Evolutionary conservation across 106 monocot genomes (phyloP).

Genomic region (Phalaenopsis aphrodite): DNA sequence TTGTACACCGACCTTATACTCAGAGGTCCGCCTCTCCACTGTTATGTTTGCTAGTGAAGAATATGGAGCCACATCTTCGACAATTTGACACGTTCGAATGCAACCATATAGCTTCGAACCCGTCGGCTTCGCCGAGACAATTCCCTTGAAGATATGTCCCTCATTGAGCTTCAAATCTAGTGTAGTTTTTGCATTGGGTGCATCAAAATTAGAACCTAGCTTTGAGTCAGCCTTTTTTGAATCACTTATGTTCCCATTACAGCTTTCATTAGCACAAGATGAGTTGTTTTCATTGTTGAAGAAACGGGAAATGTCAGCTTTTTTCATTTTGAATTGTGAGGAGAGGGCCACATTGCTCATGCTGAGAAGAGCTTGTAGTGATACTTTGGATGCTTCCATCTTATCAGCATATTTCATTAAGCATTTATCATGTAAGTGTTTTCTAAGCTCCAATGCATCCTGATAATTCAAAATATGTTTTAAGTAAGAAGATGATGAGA

Average conservation of each 20-base stretch:
- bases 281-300: slow-evolving; percentile 9
- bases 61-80: slow-evolving; percentile 30
- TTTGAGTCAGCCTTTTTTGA: background rate
- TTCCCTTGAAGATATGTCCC: slow-evolving; percentile 30
- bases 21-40: slow-evolving; percentile 27
- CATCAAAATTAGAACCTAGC: background rate
- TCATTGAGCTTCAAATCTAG: slow-evolving; percentile 15
- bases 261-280: too few species aligned
- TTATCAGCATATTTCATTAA: slow-evolving; percentile 38
- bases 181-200: slow-evolving; percentile 8
- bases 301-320: slow-evolving; percentile 27
- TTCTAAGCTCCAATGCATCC: slow-evolving; percentile 24
- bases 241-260: too few species aligned
- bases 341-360: slow-evolving; percentile 21
- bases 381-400: slow-evolving; percentile 23
- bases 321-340: slow-evolving; percentile 31
- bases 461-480: too few species aligned
- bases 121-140: slow-evolving; percentile 22
- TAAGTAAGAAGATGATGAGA: too few species aligned
- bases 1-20: slow-evolving; percentile 29
- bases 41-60: slow-evolving; percentile 25
- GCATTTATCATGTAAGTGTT: slow-evolving; percentile 31
- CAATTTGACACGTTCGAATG: slow-evolving; percentile 16
- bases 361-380: slow-evolving; percentile 22
- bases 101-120: slow-evolving; percentile 25